Conservation (phyloP, 1,139 yeast genomes). For the Yamadazyma blattariae region DNA sequence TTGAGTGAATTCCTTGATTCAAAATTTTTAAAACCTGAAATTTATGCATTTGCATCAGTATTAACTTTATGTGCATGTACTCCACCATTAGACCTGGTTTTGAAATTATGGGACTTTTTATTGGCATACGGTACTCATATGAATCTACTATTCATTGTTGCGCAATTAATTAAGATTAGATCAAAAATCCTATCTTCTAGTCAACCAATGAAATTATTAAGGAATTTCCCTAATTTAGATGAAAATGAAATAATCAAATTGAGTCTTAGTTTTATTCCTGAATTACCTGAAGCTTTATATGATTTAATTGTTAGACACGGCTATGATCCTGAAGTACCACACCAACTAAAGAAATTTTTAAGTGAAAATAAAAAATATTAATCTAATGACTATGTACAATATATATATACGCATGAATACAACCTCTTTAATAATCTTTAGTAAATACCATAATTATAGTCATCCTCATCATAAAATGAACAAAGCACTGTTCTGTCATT, state of each 20-base stretch:
- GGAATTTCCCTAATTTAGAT: slow-evolving; percentile 71
- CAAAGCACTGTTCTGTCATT: slow-evolving; percentile 71
- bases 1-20: slow-evolving; percentile 59
- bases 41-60: slow-evolving; percentile 87
- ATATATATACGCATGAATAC: too few species aligned
- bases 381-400: background rate
- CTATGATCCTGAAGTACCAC: slow-evolving; percentile 51
- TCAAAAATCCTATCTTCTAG: slow-evolving; percentile 52
- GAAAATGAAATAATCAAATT: slow-evolving; percentile 76
- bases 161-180: slow-evolving; percentile 74
- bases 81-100: slow-evolving; percentile 74
- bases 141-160: slow-evolving; percentile 81
- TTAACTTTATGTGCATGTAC: slow-evolving; percentile 88
- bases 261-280: slow-evolving; percentile 77
- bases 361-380: slow-evolving; percentile 8
- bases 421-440: too few species aligned
- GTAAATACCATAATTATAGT: slow-evolving; percentile 36
- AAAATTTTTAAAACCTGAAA: slow-evolving; percentile 72
- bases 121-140: slow-evolving; percentile 91
- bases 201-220: slow-evolving; percentile 71
- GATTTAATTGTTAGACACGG: slow-evolving; percentile 72
- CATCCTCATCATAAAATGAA: slow-evolving; percentile 59
- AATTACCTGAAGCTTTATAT: slow-evolving; percentile 67
- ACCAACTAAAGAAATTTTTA: slow-evolving; percentile 28
- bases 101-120: slow-evolving; percentile 84